Conservation (phyloP, 306 rosid species). For the Pyrus bretschneideri region DNA sequence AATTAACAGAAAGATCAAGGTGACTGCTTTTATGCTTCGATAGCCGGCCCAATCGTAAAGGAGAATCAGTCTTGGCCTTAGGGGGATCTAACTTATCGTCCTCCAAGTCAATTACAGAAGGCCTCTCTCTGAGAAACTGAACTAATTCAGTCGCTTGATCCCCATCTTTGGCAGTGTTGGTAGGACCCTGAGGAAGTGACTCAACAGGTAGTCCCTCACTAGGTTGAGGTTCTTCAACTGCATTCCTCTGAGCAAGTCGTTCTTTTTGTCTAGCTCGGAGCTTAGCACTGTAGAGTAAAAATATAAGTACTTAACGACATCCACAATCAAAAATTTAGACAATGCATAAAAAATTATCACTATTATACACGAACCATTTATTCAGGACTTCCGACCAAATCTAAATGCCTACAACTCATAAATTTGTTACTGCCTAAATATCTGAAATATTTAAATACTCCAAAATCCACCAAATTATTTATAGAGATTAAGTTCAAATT, state of each 20-base stretch:
- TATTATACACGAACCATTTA: neutral
- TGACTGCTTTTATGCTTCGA: constrained; percentile 44
- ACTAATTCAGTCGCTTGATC: constrained; percentile 39
- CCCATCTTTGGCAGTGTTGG: constrained; percentile 37
- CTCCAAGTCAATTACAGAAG: constrained; percentile 51
- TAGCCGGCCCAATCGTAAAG: constrained; percentile 51
- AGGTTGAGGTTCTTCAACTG: constrained; percentile 39
- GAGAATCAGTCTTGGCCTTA: constrained; percentile 36
- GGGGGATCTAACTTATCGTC: constrained; percentile 50
- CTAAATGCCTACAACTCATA: neutral
- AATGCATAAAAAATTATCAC: neutral
- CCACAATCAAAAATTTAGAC: neutral
- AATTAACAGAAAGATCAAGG: constrained; percentile 48
- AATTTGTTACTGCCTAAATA: neutral
- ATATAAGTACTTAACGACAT: constrained; percentile 1
- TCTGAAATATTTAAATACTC: neutral
- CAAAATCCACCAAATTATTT: neutral
- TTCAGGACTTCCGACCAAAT: neutral
- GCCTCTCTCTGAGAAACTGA: constrained; percentile 45
- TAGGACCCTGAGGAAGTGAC: constrained; percentile 28
- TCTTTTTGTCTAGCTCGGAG: constrained; percentile 95
- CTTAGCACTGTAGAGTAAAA: constrained; percentile 58
- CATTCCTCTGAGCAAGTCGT: constrained; percentile 58
- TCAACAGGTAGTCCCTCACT: constrained; percentile 40
- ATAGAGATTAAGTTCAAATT: neutral